Base-by-base conservation (phyloP, 768 basidiomycete genomes). In the Naematelia encephala region DNA sequence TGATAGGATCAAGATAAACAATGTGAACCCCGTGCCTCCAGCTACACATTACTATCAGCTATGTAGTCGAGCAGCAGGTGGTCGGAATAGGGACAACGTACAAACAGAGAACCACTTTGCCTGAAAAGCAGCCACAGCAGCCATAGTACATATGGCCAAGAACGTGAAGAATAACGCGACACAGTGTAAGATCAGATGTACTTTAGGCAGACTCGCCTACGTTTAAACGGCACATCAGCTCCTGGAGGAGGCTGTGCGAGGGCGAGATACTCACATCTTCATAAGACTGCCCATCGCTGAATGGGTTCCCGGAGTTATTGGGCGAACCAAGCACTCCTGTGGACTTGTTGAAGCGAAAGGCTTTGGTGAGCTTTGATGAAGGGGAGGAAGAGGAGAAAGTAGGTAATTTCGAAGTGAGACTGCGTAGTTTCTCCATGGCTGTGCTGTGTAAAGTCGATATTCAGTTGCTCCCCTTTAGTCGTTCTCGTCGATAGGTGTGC, bases 71-170 rank as follows among this genome's bases (percentile, higher is more conserved):
- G 23, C 30, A 47, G 44, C 19, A 4, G 19, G 30, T 48, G 47
- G 46, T 11, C 16, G 27, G 22, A 56, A 29, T 16, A 29, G 34
- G 16, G 21, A 39, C 51, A 16, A 84, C 91, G 66, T 67, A 94
- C 92, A 96, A 39, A 90, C 89, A 5, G 89, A 89, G 22, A 94
- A 71, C 84, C 85, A 92, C 64, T 87, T 87, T 3, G 89, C 86
- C 68, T 97, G 92, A 77, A 94, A 97, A 21, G 81, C 80, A 0
- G 92, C 92, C 2, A 91, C 88, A 67, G 88, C 86, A 5, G 89
- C 93, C 67, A 90, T 91, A 72, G 90, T 93, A 48, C 87, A 87
- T 85, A 94, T 87, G 12, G 90, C 85, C 47, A 97, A 82, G 73
- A 97, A 96, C 75, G 88, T 87, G 85, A 94, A 91, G 82, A 97